Base-by-base conservation (phyloP, 1,284 basidiomycete species). In the Irpex rosettiformis region DNA sequence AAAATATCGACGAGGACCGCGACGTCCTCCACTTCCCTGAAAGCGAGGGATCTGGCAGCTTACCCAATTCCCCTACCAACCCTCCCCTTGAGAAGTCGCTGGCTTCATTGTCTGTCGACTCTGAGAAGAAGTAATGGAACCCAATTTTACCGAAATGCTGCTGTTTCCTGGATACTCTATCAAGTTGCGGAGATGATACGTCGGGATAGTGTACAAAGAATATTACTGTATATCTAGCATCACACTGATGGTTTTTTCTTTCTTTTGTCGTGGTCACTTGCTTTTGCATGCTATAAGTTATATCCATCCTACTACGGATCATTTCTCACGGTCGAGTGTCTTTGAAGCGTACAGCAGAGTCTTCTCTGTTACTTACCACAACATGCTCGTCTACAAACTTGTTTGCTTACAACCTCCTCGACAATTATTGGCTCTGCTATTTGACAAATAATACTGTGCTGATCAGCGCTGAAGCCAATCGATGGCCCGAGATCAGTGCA, bases 1-100 rank as follows among this genome's bases (percentile, higher is more conserved):
- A 56, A 54, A 59, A 55, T 6, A 54, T 66, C 43, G 61, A 60
- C 33, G 64, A 67, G 54, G 61, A 62, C 37, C 62, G 54, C 40
- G 60, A 64, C 33, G 56, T 58, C 43, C 29, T 52, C 22, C 59
- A 61, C 33, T 61, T 45, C 40, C 52, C 52, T 42, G 49, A 25
- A 7, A 30, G 21, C 58, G 56, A 57, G 24, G 7, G 8, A 7
- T 45, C 43, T 29, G 18, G 28, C 18, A 21, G 16, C 55, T 43
- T 54, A 8, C 58, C 58, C 3, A 25, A 27, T 5, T 56, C 58
- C 22, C 56, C 56, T 22, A 22, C n/a, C 21, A 43, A 54, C 30
- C 52, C 59, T 22, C 59, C 56, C 10, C 56, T 61, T 43, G 59
- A 61, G 52, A 21, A 40, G 22, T 33, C 49, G 29, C 45, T 61